Percentiles rank a stretch among this genome's conserved stretches.
Evolutionary conservation across 495 filamentous ascomycete genomes (phyloP).

Genomic region (Xylaria intraflava): DNA sequence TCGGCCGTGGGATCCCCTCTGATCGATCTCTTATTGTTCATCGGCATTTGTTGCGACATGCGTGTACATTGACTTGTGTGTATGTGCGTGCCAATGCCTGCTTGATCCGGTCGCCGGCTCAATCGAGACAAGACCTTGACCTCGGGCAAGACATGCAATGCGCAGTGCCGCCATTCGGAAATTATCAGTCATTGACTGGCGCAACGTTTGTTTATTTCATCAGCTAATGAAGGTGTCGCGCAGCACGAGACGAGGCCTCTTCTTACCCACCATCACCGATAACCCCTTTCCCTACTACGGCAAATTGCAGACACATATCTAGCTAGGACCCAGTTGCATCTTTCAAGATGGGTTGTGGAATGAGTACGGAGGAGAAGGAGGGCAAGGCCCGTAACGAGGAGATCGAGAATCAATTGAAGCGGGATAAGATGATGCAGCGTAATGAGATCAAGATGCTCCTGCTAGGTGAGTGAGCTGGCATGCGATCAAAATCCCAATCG

Average conservation of each 20-base stretch:
- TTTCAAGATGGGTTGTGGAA: conserved; percentile 96
- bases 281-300: background rate
- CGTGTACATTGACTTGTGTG: background rate
- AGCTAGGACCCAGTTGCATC: conserved; percentile 13
- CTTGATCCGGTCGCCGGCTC: background rate
- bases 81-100: background rate
- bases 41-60: conserved; percentile 3
- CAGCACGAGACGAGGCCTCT: conserved; percentile 4
- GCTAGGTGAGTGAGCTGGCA: conserved; percentile 60
- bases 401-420: conserved; percentile 96
- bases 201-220: background rate
- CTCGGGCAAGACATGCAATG: background rate
- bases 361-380: conserved; percentile 99
- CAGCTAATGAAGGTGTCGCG: background rate
- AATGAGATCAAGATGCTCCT: conserved; percentile 99
- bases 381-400: conserved; percentile 98
- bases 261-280: background rate
- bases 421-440: conserved; percentile 89
- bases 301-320: background rate
- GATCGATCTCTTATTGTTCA: background rate
- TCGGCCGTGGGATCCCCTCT: background rate
- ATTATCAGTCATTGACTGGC: background rate
- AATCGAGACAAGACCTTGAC: background rate
- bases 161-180: background rate
- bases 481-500: background rate